Conservation (phyloP, 2,329 filamentous ascomycete genomes). For the Botrytis fragariae region DNA sequence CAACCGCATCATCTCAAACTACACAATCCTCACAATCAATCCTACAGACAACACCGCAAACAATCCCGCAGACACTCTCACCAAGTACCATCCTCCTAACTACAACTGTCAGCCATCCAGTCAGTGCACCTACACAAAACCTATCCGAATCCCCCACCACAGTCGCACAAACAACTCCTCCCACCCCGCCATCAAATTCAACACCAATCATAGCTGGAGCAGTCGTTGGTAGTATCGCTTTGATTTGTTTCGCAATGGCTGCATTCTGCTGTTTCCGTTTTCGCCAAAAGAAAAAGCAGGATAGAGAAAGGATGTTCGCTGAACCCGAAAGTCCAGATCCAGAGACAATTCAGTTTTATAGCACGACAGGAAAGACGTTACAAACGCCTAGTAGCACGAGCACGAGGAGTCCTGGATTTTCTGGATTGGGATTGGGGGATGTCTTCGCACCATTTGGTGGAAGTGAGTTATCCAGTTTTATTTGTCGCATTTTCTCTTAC, state of each 20-base stretch:
- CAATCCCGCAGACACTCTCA: neutral
- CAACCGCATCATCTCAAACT: neutral
- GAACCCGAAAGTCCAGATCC: neutral
- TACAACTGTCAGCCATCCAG: neutral
- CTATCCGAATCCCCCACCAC: neutral
- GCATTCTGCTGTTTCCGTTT: constrained; percentile 14
- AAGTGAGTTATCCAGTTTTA: neutral
- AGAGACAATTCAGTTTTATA: constrained; percentile 10
- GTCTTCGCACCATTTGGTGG: constrained; percentile 10
- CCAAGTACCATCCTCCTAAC: neutral
- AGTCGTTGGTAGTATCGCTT: neutral
- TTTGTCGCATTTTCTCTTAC: no score
- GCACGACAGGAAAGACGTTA: constrained; percentile 2
- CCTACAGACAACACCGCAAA: constrained; percentile 2
- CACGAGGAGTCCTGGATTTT: neutral
- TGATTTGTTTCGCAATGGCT: constrained; percentile 11
- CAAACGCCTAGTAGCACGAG: neutral
- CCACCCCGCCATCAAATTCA: neutral
- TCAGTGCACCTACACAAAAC: neutral
- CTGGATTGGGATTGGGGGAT: constrained; percentile 1
- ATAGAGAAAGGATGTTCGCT: constrained; percentile 3
- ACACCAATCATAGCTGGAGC: constrained; percentile 8
- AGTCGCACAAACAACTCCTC: neutral
- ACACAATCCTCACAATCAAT: neutral
- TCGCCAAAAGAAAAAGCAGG: constrained; percentile 16